Percentiles rank a stretch among this genome's conserved stretches.
phyloP scores from a whole-genome alignment of 768 basidiomycete species.

The Hygrophorus russula region DNA sequence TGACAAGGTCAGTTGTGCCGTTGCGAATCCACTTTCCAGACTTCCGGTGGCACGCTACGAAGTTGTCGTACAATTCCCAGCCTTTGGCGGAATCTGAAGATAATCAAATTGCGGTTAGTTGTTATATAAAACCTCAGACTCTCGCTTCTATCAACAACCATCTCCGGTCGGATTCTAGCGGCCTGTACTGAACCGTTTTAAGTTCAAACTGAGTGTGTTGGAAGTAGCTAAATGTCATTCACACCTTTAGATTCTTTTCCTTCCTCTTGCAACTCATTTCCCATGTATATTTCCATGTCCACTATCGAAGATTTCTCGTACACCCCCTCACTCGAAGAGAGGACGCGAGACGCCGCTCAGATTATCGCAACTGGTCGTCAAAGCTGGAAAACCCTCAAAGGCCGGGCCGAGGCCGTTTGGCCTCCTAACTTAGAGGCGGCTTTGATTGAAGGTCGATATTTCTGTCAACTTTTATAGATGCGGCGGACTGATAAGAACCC shows the following conservation, averaged over 20 bases:
- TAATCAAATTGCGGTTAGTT: too few relatives aligned
- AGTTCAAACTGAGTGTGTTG: too few relatives aligned
- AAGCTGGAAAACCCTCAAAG: constrained; percentile 45
- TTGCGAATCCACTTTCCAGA: too few relatives aligned
- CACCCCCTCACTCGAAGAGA: constrained; percentile 26
- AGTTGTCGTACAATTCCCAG: too few relatives aligned
- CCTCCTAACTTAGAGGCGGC: constrained; percentile 45
- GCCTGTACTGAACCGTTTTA: too few relatives aligned
- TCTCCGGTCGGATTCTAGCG: too few relatives aligned
- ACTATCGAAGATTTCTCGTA: constrained; percentile 32
- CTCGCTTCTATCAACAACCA: too few relatives aligned
- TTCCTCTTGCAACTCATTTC: constrained; percentile 10
- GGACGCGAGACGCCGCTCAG: constrained; percentile 17
- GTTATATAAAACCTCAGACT: too few relatives aligned
- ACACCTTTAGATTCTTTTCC: not conserved
- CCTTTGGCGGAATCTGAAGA: too few relatives aligned
- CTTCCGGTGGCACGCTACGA: too few relatives aligned
- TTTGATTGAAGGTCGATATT: constrained; percentile 36
- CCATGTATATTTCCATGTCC: constrained; percentile 20
- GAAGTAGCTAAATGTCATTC: too few relatives aligned
- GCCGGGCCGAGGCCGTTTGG: constrained; percentile 45
- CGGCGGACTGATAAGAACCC: not conserved
- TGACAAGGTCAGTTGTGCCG: too few relatives aligned
- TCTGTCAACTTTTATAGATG: not conserved
- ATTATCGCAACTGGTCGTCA: constrained; percentile 34